Evolutionary conservation across 441 rosid genomes (phyloP).

Genomic region (Populus hybrid): DNA sequence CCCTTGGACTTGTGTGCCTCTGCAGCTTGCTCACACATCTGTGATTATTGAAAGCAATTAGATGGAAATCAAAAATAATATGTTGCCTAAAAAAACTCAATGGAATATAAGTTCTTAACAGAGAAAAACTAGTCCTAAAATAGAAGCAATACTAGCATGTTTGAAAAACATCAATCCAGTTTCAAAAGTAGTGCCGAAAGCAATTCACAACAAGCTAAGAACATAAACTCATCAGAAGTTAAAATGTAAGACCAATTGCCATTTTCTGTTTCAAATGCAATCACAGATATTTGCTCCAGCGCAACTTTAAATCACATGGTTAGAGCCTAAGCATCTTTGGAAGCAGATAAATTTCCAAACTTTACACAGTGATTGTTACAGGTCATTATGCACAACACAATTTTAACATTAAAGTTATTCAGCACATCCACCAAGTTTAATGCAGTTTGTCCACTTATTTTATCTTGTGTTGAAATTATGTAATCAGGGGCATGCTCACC

Average conservation of each 20-base stretch:
- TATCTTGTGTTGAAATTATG: not conserved
- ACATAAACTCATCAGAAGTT: not conserved
- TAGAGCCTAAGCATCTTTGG: not conserved
- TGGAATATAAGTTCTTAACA: not conserved
- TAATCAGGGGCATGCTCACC: not conserved
- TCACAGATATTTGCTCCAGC: not conserved
- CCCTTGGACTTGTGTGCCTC: conserved; percentile 86
- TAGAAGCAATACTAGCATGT: not conserved
- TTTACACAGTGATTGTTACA: not conserved
- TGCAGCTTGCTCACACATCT: conserved; percentile 99
- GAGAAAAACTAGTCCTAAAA: not conserved
- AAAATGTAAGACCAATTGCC: not conserved
- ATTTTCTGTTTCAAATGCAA: not conserved
- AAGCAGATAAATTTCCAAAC: not conserved
- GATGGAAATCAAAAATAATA: not conserved
- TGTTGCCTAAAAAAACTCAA: not conserved
- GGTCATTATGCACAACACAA: not conserved
- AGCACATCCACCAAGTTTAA: not conserved
- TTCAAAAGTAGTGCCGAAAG: not conserved
- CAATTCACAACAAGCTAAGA: not conserved
- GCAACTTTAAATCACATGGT: not conserved
- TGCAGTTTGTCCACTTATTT: not conserved
- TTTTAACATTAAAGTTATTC: not conserved
- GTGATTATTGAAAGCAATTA: conserved; percentile 17
- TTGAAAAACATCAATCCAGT: not conserved